Base-by-base conservation (phyloP, 2,329 filamentous ascomycete species). In the Ceratocystis alfenasii region DNA sequence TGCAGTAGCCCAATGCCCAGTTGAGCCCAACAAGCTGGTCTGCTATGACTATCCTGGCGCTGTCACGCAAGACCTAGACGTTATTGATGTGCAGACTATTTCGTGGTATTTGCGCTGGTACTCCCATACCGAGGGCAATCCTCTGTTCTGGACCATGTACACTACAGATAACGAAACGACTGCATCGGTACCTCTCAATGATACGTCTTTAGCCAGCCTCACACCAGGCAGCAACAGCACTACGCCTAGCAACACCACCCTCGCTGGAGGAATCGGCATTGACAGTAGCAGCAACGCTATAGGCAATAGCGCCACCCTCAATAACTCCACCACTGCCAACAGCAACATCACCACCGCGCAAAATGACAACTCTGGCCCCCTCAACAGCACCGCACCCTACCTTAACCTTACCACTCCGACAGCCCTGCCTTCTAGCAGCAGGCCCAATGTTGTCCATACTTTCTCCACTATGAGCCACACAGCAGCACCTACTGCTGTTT, bases 121-220 rank as follows among this genome's bases (percentile, higher is more conserved):
- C 63, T 63, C 63, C 8, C 66, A 67, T 17, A 57, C 57, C 17
- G 57, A 63, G 20, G 59, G 64, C 25, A 67, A 65, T 12, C 66
- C 66, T 12, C 63, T 60, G n/a, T 67, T 67, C 59, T 67, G 66
- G 66, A 67, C 66, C 20, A 67, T 67, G 66, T 67, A 67, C 63
- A 65, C 55, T 22, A 33, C 28, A 3, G 44, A 65, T 8, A 67
- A 67, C 28, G 65, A 64, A 36, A 67, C 65, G 7, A 64, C 65
- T 25, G 65, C 63, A 4, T 60, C 63, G 8, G n/a, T 53, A 12
- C 63, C 66, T 1, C 60, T 67, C 4, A 67, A 67, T n/a, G 63
- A 45, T 17, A 67, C 64, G 3, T 36, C 48, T 28, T 48, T 64
- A 1, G 50, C 50, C 45, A 46, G 57, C 17, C n/a, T 59, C 2